These are phyloP conservation scores for Globomyces pollinis-pini DNA, from an alignment of 192 early-diverging fungal species.

Conservation along the genomic window DNA sequence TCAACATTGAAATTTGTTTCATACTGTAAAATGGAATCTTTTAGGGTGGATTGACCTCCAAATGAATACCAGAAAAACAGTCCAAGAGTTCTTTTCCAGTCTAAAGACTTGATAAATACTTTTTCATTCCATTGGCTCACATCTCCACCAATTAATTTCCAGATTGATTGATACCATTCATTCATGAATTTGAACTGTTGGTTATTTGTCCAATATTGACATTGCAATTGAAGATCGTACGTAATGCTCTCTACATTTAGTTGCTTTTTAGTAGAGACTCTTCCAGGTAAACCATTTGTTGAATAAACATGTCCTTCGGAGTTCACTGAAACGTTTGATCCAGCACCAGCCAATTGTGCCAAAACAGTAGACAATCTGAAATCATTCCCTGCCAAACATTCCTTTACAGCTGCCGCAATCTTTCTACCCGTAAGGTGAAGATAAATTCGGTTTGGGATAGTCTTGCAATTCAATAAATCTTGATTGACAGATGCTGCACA, in stretches of 20 bases:
- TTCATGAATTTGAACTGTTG: conserved; percentile 12
- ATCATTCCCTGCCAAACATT: conserved; percentile 56
- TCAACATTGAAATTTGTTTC: conserved; percentile 20
- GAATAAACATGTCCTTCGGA: background rate
- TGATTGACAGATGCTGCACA: conserved; percentile 38
- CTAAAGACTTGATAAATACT: conserved; percentile 4
- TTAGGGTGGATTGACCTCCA: conserved; percentile 29
- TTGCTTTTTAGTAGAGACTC: conserved; percentile 14
- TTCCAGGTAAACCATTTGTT: conserved; percentile 28
- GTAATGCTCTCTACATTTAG: too few species aligned
- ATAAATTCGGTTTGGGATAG: conserved; percentile 30
- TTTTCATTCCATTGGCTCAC: conserved; percentile 21
- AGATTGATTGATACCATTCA: conserved; percentile 26
- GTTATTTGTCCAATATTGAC: conserved; percentile 29
- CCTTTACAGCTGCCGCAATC: conserved; percentile 54
- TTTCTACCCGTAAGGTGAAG: conserved; percentile 50
- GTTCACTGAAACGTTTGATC: conserved; percentile 24
- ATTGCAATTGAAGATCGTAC: conserved; percentile 26
- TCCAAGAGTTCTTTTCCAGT: conserved; percentile 44
- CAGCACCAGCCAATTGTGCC: conserved; percentile 61
- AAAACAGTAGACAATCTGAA: conserved; percentile 71
- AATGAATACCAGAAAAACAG: conserved; percentile 44
- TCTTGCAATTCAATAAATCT: conserved; percentile 21
- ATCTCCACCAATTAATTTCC: conserved; percentile 31
- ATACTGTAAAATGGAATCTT: conserved; percentile 27